Percentiles rank a stretch among this genome's conserved stretches.
Conservation (phyloP, 352 stramenopile species). For the Pythium biforme region DNA sequence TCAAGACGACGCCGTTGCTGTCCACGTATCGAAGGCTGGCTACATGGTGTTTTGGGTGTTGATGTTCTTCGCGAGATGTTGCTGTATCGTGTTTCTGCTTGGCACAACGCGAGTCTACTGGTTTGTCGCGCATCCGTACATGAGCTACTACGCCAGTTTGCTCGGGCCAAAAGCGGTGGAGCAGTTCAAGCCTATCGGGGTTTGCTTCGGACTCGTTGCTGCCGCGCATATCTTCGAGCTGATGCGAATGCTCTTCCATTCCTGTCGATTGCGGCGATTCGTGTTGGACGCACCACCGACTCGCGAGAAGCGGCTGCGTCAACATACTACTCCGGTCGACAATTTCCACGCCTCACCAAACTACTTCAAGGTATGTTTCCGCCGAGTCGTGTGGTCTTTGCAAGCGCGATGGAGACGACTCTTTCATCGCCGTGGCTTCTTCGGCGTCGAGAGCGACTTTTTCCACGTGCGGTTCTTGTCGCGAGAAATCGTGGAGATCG, state of each 20-base stretch:
- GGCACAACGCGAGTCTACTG: slow-evolving; percentile 18
- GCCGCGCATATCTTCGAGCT: slow-evolving; percentile 19
- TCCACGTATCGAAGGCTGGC: slow-evolving; percentile 10
- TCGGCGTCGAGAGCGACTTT: slow-evolving; percentile 25
- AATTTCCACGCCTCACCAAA: background rate
- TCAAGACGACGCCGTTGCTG: slow-evolving; percentile 14
- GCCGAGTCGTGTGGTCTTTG: background rate
- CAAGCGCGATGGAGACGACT: slow-evolving; percentile 3
- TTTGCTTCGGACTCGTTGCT: slow-evolving; percentile 13
- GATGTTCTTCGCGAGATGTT: slow-evolving; percentile 4
- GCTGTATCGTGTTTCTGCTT: slow-evolving; percentile 15
- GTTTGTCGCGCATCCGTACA: slow-evolving; percentile 29
- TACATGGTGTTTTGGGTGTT: slow-evolving; percentile 15
- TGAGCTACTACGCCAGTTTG: slow-evolving; percentile 28
- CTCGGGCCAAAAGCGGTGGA: slow-evolving; percentile 8
- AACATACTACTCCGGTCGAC: background rate
- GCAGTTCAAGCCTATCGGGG: slow-evolving; percentile 15
- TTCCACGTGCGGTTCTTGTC: slow-evolving; percentile 16
- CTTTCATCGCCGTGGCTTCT: slow-evolving; percentile 16
- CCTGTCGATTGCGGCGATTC: slow-evolving; percentile 16
- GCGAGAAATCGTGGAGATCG: slow-evolving; percentile 16
- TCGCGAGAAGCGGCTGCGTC: background rate
- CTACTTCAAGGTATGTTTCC: background rate
- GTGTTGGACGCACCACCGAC: slow-evolving; percentile 19
- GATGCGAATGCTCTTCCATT: slow-evolving; percentile 21